Percentiles rank a stretch among this genome's conserved stretches.
Evolutionary conservation across 352 stramenopile species (phyloP).

Genomic region (Phytophthora brassicae): DNA sequence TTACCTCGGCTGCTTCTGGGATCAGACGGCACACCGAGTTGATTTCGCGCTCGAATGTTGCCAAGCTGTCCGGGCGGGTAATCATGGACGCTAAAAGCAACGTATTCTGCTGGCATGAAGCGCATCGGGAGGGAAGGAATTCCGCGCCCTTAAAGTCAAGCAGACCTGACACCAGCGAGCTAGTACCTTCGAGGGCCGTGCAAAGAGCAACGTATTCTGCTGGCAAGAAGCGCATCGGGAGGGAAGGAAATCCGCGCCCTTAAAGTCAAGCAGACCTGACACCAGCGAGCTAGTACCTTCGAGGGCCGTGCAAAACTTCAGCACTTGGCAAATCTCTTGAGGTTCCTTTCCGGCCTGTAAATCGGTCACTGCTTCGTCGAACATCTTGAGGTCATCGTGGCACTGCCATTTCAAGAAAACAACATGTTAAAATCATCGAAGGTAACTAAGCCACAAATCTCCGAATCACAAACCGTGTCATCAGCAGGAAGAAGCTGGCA

Average conservation of each 20-base stretch:
- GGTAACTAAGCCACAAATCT: background rate
- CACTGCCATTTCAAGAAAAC: constrained; percentile 37
- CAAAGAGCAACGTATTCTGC: constrained; percentile 58
- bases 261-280: constrained; percentile 43
- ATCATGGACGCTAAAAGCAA: constrained; percentile 57
- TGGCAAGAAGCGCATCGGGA: constrained; percentile 57
- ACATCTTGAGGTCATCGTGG: constrained; percentile 65
- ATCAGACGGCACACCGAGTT: constrained; percentile 60
- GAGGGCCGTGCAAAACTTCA: constrained; percentile 48
- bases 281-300: constrained; percentile 20
- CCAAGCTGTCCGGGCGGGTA: constrained; percentile 43
- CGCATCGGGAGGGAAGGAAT: constrained; percentile 45
- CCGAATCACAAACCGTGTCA: constrained; percentile 47
- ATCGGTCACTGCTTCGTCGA: constrained; percentile 51
- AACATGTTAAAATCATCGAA: background rate
- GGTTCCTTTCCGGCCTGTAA: constrained; percentile 62
- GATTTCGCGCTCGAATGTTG: constrained; percentile 49
- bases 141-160: constrained; percentile 46
- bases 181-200: constrained; percentile 11
- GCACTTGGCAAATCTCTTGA: constrained; percentile 51
- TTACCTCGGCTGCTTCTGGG: constrained; percentile 49
- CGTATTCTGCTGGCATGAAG: constrained; percentile 62
- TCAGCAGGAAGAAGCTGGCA: constrained; percentile 65
- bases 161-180: constrained; percentile 31
- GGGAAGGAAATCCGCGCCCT: constrained; percentile 41